These are phyloP conservation scores for Platismatia glauca DNA, from an alignment of 495 filamentous ascomycete genomes.

Conservation along the genomic window DNA sequence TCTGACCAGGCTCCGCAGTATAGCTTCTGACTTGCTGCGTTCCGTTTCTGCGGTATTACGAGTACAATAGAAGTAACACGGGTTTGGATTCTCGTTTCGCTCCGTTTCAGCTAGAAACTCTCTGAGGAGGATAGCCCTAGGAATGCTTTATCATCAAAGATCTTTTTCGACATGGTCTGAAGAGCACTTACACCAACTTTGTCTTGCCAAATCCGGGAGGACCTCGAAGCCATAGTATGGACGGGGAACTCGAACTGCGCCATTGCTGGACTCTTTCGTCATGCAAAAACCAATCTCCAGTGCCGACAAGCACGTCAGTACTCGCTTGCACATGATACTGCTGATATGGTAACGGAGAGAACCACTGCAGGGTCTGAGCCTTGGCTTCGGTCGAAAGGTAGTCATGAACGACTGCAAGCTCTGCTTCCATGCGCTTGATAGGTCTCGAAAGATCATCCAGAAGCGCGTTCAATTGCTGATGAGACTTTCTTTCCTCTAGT, in stretches of 20 bases:
- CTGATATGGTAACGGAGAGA: slow-evolving; percentile 13
- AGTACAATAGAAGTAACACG: too few species aligned
- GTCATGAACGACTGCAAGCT: slow-evolving; percentile 1
- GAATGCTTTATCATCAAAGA: background rate
- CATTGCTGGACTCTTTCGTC: background rate
- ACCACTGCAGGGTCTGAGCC: slow-evolving; percentile 5
- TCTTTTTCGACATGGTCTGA: background rate
- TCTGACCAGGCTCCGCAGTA: background rate
- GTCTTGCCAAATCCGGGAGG: slow-evolving; percentile 12
- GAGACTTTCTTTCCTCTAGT: background rate
- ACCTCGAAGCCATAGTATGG: slow-evolving; percentile 15
- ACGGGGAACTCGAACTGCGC: slow-evolving; percentile 7
- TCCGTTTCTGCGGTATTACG: too few species aligned
- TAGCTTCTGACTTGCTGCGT: too few species aligned
- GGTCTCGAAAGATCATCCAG: slow-evolving; percentile 9
- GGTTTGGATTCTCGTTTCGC: too few species aligned
- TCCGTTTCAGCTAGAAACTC: background rate
- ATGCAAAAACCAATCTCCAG: slow-evolving; percentile 12
- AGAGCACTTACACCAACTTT: slow-evolving; percentile 9
- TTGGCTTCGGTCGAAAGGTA: background rate
- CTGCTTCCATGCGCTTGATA: slow-evolving; percentile 5
- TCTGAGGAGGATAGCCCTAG: background rate
- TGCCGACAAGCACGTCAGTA: slow-evolving; percentile 10
- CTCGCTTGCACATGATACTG: slow-evolving; percentile 12
- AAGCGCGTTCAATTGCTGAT: slow-evolving; percentile 1